Evolutionary conservation across 768 basidiomycete species (phyloP).

Genomic region (Boletus pseudopeckii): DNA sequence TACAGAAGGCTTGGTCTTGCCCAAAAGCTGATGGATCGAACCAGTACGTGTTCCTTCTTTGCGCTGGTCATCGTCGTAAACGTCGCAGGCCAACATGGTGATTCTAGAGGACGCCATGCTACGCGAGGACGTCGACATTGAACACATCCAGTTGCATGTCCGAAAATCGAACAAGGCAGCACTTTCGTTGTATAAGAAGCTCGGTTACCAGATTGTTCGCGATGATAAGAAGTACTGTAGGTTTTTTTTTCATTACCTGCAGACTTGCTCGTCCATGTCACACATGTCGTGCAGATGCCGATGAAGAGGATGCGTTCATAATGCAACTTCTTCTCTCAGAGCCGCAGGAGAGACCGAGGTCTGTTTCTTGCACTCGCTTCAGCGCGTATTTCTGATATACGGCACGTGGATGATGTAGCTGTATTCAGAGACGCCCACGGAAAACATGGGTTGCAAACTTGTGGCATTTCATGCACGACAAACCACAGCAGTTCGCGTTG

Average conservation of each 20-base stretch:
- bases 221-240: slow-evolving; percentile 25
- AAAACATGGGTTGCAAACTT: slow-evolving; percentile 15
- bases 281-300: slow-evolving; percentile 18
- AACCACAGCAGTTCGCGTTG: slow-evolving; percentile 4
- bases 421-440: background rate
- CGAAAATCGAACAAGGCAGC: slow-evolving; percentile 29
- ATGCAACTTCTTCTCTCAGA: slow-evolving; percentile 21
- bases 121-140: slow-evolving; percentile 12
- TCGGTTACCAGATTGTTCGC: slow-evolving; percentile 20
- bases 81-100: background rate
- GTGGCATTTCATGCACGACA: slow-evolving; percentile 12
- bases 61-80: background rate
- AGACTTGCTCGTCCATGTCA: background rate
- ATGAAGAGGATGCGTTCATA: slow-evolving; percentile 24
- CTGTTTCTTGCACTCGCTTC: background rate
- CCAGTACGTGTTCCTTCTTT: slow-evolving; percentile 17
- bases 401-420: background rate
- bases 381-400: background rate
- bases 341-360: slow-evolving; percentile 10
- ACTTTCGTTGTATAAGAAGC: slow-evolving; percentile 20
- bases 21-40: slow-evolving; percentile 24
- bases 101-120: slow-evolving; percentile 25
- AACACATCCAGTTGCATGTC: slow-evolving; percentile 28
- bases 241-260: slow-evolving; percentile 2
- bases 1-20: slow-evolving; percentile 30